These are phyloP conservation scores for Avicennia marina DNA, from an alignment of 257 asterid genomes.

Conservation along the genomic window DNA sequence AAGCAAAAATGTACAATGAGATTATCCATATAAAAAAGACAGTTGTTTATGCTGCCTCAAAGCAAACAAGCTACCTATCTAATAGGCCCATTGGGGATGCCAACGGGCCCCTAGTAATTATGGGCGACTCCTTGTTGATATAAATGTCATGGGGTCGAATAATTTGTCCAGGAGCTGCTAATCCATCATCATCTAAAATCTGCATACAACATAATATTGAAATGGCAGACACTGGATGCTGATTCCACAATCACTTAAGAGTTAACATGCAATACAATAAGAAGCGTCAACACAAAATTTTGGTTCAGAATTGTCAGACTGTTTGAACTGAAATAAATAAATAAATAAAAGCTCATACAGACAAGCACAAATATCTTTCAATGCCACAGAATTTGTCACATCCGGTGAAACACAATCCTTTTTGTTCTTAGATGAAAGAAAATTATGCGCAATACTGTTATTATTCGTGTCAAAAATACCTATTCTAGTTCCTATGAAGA, in stretches of 20 bases:
- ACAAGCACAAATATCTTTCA: no score
- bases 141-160: slow-evolving; percentile 61
- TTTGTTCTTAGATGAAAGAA: no score
- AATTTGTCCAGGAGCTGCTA: slow-evolving; percentile 93
- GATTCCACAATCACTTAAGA: slow-evolving; percentile 7
- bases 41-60: not conserved
- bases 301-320: no score
- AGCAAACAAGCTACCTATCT: slow-evolving; percentile 46
- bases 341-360: no score
- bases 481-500: no score
- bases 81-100: slow-evolving; percentile 29
- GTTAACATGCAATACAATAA: not conserved
- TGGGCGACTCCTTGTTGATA: slow-evolving; percentile 73
- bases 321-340: no score
- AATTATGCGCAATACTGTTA: no score
- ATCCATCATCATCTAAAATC: slow-evolving; percentile 91
- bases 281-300: no score
- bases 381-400: no score
- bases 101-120: slow-evolving; percentile 30
- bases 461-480: no score
- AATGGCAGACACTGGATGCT: slow-evolving; percentile 4
- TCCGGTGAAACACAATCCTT: no score
- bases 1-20: slow-evolving; percentile 19
- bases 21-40: slow-evolving; percentile 8
- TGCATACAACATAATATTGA: slow-evolving; percentile 27